Conservation (phyloP, 768 basidiomycete species). For the Pisolithus microcarpus region DNA sequence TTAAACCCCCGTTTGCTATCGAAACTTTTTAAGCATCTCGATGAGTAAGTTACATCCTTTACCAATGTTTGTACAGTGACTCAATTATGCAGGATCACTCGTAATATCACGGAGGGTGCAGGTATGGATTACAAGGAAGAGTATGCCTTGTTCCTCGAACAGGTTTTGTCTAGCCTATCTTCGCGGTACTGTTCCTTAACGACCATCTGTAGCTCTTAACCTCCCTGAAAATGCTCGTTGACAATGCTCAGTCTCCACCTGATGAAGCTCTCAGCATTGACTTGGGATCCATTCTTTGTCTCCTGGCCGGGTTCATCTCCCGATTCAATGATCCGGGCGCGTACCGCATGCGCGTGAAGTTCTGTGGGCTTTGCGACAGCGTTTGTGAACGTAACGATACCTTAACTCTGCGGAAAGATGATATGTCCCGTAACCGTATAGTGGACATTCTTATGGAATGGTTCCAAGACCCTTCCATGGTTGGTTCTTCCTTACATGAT, state of each 20-base stretch:
- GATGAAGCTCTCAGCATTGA: slow-evolving; percentile 61
- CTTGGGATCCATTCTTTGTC: slow-evolving; percentile 50
- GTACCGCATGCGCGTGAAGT: slow-evolving; percentile 66
- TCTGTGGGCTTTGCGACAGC: slow-evolving; percentile 64
- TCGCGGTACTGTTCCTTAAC: slow-evolving; percentile 13
- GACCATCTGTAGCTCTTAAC: slow-evolving; percentile 50
- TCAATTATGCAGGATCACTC: slow-evolving; percentile 37
- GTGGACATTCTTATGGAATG: slow-evolving; percentile 76
- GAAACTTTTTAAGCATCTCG: slow-evolving; percentile 61
- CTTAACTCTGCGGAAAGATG: slow-evolving; percentile 61
- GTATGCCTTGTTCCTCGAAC: slow-evolving; percentile 57
- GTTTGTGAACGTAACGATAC: slow-evolving; percentile 57
- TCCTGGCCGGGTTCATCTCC: slow-evolving; percentile 59
- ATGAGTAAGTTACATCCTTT: slow-evolving; percentile 47
- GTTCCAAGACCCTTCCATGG: slow-evolving; percentile 51
- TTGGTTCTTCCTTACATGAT: slow-evolving; percentile 14
- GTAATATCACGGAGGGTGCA: slow-evolving; percentile 42
- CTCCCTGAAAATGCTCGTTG: slow-evolving; percentile 72
- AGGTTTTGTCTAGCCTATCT: slow-evolving; percentile 38
- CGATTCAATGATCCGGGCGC: slow-evolving; percentile 48
- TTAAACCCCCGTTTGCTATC: slow-evolving; percentile 64
- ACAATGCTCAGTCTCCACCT: slow-evolving; percentile 51
- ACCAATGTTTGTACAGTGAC: neutral
- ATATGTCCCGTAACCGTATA: slow-evolving; percentile 56
- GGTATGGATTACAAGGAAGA: slow-evolving; percentile 34